Conservation (phyloP, 768 basidiomycete genomes). For the Melanogaster broomeanus region DNA sequence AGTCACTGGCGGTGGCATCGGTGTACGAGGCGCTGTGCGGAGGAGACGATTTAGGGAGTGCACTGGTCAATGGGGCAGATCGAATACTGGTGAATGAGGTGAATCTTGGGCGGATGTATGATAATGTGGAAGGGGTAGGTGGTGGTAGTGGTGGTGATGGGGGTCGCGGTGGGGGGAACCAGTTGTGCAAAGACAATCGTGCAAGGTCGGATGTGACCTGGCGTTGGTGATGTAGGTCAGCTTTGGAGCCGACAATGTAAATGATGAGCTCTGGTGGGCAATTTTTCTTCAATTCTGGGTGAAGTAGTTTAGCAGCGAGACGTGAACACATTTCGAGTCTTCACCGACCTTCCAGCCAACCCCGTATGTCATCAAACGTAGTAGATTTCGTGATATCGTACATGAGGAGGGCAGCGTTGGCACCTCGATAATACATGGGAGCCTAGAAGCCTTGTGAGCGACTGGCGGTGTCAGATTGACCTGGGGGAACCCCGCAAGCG, state of each 20-base stretch:
- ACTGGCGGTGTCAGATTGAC: slow-evolving; percentile 12
- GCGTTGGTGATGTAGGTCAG: slow-evolving; percentile 70
- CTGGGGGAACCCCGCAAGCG: slow-evolving; percentile 20
- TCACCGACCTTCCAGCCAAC: slow-evolving; percentile 82
- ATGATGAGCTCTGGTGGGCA: slow-evolving; percentile 87
- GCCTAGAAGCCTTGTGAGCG: slow-evolving; percentile 51
- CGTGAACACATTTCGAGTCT: neutral
- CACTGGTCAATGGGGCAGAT: slow-evolving; percentile 56
- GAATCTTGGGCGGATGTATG: slow-evolving; percentile 38
- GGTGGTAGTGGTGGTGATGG: slow-evolving; percentile 66
- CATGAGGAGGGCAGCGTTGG: slow-evolving; percentile 89
- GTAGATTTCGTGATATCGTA: slow-evolving; percentile 93
- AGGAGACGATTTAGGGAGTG: slow-evolving; percentile 46
- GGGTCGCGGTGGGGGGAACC: slow-evolving; percentile 82
- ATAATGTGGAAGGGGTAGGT: slow-evolving; percentile 40
- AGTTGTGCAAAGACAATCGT: slow-evolving; percentile 79
- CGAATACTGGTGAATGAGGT: slow-evolving; percentile 51
- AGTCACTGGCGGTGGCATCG: slow-evolving; percentile 56
- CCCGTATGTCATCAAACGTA: slow-evolving; percentile 87
- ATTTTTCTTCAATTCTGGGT: slow-evolving; percentile 84
- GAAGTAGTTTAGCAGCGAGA: slow-evolving; percentile 5
- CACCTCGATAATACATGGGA: slow-evolving; percentile 96
- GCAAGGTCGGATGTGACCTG: slow-evolving; percentile 83
- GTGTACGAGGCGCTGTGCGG: slow-evolving; percentile 63
- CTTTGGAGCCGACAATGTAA: slow-evolving; percentile 94